Conservation (phyloP, 2,329 filamentous ascomycete genomes). For the Colletotrichum sp. region DNA sequence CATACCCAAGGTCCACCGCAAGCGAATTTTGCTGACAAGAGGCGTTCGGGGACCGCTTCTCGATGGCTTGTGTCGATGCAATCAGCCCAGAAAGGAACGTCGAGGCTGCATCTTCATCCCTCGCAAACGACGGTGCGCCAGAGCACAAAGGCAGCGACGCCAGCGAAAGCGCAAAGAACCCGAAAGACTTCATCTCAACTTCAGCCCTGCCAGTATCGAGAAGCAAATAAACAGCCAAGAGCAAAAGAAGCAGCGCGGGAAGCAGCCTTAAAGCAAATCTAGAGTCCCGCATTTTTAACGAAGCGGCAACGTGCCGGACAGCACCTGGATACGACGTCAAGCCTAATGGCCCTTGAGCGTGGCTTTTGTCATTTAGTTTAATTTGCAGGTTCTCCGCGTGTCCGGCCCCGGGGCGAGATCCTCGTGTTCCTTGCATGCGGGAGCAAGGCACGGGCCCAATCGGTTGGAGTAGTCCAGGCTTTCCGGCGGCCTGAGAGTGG, state of each 20-base stretch:
- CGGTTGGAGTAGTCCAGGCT: neutral
- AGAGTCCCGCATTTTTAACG: neutral
- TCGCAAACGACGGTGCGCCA: neutral
- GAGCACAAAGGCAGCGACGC: neutral
- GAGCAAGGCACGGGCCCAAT: neutral
- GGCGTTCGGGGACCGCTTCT: neutral
- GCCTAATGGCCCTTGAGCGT: neutral
- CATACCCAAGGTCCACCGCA: conserved; percentile 49
- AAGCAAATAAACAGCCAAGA: neutral
- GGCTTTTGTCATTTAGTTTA: neutral
- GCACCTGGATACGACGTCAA: neutral
- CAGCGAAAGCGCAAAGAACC: neutral
- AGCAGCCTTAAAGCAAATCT: neutral
- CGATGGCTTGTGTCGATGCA: neutral
- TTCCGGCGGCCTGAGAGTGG: neutral
- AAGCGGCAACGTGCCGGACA: neutral
- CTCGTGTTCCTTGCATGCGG: neutral
- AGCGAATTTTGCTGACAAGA: neutral
- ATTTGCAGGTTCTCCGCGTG: neutral
- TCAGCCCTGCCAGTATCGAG: neutral
- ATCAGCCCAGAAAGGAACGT: neutral
- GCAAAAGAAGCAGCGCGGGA: neutral
- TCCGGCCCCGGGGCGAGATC: neutral
- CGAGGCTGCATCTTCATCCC: neutral
- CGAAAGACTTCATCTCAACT: neutral